Base-by-base conservation (phyloP, 2,329 filamentous ascomycete genomes). In the Sarocladiaceae sp. region DNA sequence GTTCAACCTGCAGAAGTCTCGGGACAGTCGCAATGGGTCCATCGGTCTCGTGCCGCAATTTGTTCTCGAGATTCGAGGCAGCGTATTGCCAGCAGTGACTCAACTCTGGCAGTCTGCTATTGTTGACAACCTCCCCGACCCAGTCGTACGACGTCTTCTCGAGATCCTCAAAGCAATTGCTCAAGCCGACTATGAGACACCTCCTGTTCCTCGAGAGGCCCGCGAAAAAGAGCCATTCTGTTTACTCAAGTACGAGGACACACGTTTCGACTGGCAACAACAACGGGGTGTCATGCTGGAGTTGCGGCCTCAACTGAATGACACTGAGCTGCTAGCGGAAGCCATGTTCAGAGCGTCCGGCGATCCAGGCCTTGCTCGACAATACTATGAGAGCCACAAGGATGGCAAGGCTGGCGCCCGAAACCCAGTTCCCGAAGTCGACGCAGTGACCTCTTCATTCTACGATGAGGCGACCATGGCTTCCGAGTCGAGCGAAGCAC, bases 31-130 rank as follows among this genome's bases (percentile, higher is more conserved):
- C 37, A 69, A 69, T 2, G 66, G 66, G 36, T 66, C 66, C 12
- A 71, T 66, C 2, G 69, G 71, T 20, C 63, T 75, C 10, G 78
- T 84, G 13, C 76, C 82, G 1, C 93, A 97, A 60, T 87, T 97
- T 52, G 74, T 97, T 13, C 84, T 97, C 5, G 93, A 97, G 65
- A 71, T 97, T 37, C 86, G 94, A 37, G 83, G 88, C 70, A 82
- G 85, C 23, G 82, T 97, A 23, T 72, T 97, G 13, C 89, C 91
- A 1, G 82, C 87, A 42, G 79, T 94, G 36, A 80, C 81, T 53
- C 79, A 85, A 44, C 79, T 97, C 25, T 99, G 94, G 95, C 84
- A 90, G 58, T 95, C 91, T 1, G 76, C 83, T 23, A 82, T 96
- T 46, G 82, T 94, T 17, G 90, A 96, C 59, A 92, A 90, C 60